phyloP scores from a whole-genome alignment of 805 yeast species.

The Zygosaccharomyces bisporus region DNA sequence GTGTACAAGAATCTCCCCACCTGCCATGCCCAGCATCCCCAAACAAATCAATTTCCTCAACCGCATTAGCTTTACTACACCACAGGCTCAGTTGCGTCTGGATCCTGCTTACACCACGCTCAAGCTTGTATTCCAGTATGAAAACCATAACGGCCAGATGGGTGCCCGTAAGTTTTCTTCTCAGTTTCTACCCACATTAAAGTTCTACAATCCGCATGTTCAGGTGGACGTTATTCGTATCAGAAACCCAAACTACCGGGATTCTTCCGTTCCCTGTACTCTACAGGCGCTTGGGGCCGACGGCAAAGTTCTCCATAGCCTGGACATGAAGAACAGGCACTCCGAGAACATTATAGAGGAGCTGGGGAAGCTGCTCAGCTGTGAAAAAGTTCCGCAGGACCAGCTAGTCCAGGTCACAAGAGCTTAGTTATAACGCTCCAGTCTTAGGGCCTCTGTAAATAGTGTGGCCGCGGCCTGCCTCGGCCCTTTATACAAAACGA shows the following conservation, averaged over 20 bases:
- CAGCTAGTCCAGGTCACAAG: conserved; percentile 36
- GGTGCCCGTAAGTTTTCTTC: conserved; percentile 78
- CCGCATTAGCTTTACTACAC: conserved; percentile 28
- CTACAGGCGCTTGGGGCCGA: conserved; percentile 23
- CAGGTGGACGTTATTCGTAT: conserved; percentile 60
- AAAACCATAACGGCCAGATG: conserved; percentile 50
- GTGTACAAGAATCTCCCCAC: no score
- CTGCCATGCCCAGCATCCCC: conserved; percentile 29
- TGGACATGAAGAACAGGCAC: conserved; percentile 53
- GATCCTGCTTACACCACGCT: conserved; percentile 33
- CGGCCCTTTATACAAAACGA: not conserved
- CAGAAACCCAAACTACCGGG: conserved; percentile 31
- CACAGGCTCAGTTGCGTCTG: conserved; percentile 29
- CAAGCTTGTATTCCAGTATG: conserved; percentile 51
- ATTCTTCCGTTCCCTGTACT: conserved; percentile 29
- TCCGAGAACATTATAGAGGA: conserved; percentile 53
- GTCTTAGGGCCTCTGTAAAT: not conserved
- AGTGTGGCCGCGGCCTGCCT: not conserved
- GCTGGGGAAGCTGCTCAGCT: conserved; percentile 49
- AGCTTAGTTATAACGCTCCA: not conserved
- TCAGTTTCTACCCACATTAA: conserved; percentile 65
- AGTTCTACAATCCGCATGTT: conserved; percentile 75
- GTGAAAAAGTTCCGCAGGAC: conserved; percentile 45
- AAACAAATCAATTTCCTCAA: conserved; percentile 30
- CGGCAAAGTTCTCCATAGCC: conserved; percentile 27